These are phyloP conservation scores for Saturnispora sanitii DNA, from an alignment of 805 yeast species.

Conservation along the genomic window DNA sequence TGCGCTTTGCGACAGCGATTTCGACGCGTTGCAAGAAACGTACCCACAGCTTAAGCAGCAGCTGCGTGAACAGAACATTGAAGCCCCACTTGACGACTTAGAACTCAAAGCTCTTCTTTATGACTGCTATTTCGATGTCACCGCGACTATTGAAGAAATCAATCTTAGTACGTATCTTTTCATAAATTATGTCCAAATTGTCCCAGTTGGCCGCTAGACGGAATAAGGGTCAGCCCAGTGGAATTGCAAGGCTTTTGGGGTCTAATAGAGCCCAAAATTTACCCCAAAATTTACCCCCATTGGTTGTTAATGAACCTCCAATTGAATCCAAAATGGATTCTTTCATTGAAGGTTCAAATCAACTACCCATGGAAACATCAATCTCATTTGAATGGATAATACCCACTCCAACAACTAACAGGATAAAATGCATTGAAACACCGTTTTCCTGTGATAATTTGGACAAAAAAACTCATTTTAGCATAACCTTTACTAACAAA, in stretches of 20 bases:
- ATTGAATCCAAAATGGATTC: too few relatives aligned
- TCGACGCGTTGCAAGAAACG: slow-evolving; percentile 17
- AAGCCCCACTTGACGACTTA: slow-evolving; percentile 2
- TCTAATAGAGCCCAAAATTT: not conserved
- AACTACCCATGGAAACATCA: not conserved
- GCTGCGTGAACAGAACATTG: not conserved
- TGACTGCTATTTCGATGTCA: slow-evolving; percentile 11
- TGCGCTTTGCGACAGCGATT: slow-evolving; percentile 34
- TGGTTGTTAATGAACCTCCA: too few relatives aligned
- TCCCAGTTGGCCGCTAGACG: slow-evolving; percentile 13
- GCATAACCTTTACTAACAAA: slow-evolving; percentile 30
- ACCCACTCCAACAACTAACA: not conserved
- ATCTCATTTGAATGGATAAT: not conserved
- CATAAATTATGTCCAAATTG: slow-evolving; percentile 14
- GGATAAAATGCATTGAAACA: too few relatives aligned
- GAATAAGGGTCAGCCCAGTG: slow-evolving; percentile 2
- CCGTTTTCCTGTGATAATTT: too few relatives aligned
- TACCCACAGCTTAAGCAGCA: slow-evolving; percentile 8
- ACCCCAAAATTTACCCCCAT: not conserved
- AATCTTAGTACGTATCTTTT: slow-evolving; percentile 10
- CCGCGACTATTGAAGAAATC: slow-evolving; percentile 9
- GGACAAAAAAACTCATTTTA: too few relatives aligned
- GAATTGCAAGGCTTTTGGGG: slow-evolving; percentile 2
- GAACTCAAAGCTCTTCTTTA: slow-evolving; percentile 12
- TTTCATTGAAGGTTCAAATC: not conserved